These are phyloP conservation scores for Chlorella variabilis DNA, from an alignment of 163 green algal genomes.

Conservation along the genomic window DNA sequence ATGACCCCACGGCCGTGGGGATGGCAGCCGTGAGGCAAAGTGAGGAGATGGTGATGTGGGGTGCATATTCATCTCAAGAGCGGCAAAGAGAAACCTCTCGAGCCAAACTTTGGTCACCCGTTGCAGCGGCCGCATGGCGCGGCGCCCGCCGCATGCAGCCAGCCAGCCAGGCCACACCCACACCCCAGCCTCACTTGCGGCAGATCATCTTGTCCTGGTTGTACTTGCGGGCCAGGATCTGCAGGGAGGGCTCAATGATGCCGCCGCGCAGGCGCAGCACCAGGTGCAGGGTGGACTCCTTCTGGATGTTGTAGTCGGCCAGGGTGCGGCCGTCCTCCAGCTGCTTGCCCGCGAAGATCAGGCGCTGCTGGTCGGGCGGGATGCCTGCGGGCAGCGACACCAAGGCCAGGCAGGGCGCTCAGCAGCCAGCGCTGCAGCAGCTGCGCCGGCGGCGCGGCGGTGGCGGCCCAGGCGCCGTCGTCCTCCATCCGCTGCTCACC, in stretches of 20 bases:
- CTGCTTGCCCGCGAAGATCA: conserved; percentile 99
- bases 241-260: conserved; percentile 99
- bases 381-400: conserved; percentile 64
- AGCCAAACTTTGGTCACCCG: conserved; percentile 58
- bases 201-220: conserved; percentile 99
- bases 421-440: neutral
- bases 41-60: conserved; percentile 55
- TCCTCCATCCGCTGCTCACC: neutral
- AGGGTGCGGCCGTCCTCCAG: conserved; percentile 92
- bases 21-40: conserved; percentile 53
- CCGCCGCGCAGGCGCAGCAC: conserved; percentile 77
- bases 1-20: conserved; percentile 31
- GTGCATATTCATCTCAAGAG: conserved; percentile 58
- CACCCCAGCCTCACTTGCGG: conserved; percentile 89
- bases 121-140: neutral
- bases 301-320: conserved; percentile 96
- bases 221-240: conserved; percentile 98
- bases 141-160: neutral
- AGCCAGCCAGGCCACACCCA: neutral
- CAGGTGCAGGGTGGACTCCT: conserved; percentile 90
- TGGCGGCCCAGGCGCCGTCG: neutral
- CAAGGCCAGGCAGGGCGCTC: no score
- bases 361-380: conserved; percentile 95
- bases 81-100: conserved; percentile 8
- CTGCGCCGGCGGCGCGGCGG: neutral